Evolutionary conservation across 441 rosid species (phyloP).

Genomic region (Pelargonium exstipulatum): DNA sequence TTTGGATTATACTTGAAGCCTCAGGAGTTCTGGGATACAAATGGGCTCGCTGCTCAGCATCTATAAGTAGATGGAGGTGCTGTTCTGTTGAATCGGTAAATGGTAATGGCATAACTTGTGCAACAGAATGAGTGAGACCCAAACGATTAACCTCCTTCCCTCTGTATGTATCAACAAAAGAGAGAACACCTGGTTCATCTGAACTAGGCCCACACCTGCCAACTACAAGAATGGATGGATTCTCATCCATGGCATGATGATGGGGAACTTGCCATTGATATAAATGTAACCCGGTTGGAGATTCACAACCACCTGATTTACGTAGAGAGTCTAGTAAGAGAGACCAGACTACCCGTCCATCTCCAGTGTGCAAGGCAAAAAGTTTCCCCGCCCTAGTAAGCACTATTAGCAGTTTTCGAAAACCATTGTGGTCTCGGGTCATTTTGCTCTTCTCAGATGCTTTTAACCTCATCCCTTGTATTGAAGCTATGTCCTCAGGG

Average conservation of each 20-base stretch:
- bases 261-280: constrained; percentile 96
- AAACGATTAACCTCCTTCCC: constrained; percentile 65
- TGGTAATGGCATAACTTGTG: constrained; percentile 79
- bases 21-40: constrained; percentile 79
- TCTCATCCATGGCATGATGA: constrained; percentile 94
- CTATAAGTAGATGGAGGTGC: constrained; percentile 79
- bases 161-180: constrained; percentile 80
- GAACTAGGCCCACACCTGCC: constrained; percentile 65
- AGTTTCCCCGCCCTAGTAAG: constrained; percentile 84
- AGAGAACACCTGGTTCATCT: constrained; percentile 60
- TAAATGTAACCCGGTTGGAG: constrained; percentile 54
- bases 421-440: constrained; percentile 98
- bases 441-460: constrained; percentile 91
- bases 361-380: constrained; percentile 95
- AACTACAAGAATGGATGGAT: constrained; percentile 86
- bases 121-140: constrained; percentile 60
- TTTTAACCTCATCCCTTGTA: constrained; percentile 80
- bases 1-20: constrained; percentile 57
- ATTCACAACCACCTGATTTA: constrained; percentile 55
- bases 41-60: constrained; percentile 58
- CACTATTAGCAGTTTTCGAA: constrained; percentile 79
- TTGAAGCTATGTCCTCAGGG: constrained; percentile 82
- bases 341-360: constrained; percentile 93
- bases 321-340: constrained; percentile 50
- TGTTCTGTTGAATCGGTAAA: constrained; percentile 85